Conservation (phyloP, 192 early-diverging fungal species). For the Entophlyctis luteolus region DNA sequence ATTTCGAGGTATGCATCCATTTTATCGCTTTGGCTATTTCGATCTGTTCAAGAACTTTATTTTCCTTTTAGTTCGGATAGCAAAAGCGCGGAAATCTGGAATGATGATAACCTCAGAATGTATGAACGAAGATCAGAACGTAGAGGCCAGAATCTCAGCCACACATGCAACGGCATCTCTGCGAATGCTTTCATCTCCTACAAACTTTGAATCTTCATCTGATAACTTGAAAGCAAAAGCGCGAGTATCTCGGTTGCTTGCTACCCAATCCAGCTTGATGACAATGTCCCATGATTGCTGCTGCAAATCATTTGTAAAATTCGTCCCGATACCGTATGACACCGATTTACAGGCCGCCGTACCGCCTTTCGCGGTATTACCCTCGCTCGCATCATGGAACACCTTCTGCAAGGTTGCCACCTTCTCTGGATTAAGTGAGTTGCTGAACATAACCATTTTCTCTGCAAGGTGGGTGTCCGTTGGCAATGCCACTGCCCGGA, state of each 20-base stretch:
- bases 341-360: neutral
- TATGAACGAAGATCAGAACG: neutral
- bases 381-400: no score
- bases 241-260: neutral
- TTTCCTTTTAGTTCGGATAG: no score
- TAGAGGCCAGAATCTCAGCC: neutral
- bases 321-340: conserved; percentile 3
- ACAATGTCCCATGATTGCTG: conserved; percentile 3
- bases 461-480: neutral
- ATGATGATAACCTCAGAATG: no score
- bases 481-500: neutral
- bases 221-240: conserved; percentile 11
- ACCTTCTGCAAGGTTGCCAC: neutral
- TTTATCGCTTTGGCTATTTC: no score
- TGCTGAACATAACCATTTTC: conserved; percentile 9
- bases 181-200: conserved; percentile 3
- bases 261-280: conserved; percentile 11
- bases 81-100: no score
- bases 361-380: neutral
- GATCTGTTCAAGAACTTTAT: no score
- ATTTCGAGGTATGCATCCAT: no score
- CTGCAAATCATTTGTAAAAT: conserved; percentile 19
- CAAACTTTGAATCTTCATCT: conserved; percentile 8
- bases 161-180: neutral
- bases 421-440: conserved; percentile 5